A percentile compares a stretch with the other conserved stretches of the same genome.
phyloP scores from a whole-genome alignment of 345 rosid species.

The Carallia brachiata region DNA sequence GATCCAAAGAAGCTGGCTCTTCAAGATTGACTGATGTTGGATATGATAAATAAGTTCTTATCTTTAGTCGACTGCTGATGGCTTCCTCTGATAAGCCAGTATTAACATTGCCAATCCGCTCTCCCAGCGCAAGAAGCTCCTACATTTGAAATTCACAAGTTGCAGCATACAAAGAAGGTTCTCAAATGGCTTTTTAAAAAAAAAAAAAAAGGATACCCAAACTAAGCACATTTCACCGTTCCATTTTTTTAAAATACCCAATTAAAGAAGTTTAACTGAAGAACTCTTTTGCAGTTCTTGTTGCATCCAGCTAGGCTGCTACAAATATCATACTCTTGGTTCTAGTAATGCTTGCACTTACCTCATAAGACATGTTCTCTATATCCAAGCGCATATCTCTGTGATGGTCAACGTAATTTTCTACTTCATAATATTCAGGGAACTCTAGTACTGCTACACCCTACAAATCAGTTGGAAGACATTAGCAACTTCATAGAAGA shows the following conservation, averaged over 20 bases:
- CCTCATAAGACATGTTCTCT: slow-evolving; percentile 93
- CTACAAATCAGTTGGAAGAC: slow-evolving; percentile 35
- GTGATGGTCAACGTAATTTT: slow-evolving; percentile 58
- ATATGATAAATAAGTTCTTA: slow-evolving; percentile 38
- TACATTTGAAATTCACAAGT: slow-evolving; percentile 22
- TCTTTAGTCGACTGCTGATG: slow-evolving; percentile 42
- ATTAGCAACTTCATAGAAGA: slow-evolving; percentile 6
- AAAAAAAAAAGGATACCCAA: not conserved
- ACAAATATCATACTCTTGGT: not conserved
- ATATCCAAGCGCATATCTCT: slow-evolving; percentile 92
- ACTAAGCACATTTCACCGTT: too few relatives aligned
- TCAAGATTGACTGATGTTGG: slow-evolving; percentile 48
- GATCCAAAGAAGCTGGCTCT: slow-evolving; percentile 51
- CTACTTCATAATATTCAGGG: slow-evolving; percentile 49
- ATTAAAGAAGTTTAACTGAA: too few relatives aligned
- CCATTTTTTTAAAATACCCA: not conserved
- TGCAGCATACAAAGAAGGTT: not conserved
- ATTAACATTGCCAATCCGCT: slow-evolving; percentile 70
- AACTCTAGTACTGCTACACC: slow-evolving; percentile 63
- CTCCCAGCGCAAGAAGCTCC: slow-evolving; percentile 89
- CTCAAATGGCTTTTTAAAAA: not conserved
- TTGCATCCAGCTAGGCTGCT: not conserved
- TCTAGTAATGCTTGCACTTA: slow-evolving; percentile 10
- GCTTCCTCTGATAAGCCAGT: slow-evolving; percentile 77
- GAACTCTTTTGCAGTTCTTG: not conserved